A percentile compares a stretch with the other conserved stretches of the same genome.
Evolutionary conservation across 768 basidiomycete species (phyloP).

Genomic region (Auriscalpium vulgare): DNA sequence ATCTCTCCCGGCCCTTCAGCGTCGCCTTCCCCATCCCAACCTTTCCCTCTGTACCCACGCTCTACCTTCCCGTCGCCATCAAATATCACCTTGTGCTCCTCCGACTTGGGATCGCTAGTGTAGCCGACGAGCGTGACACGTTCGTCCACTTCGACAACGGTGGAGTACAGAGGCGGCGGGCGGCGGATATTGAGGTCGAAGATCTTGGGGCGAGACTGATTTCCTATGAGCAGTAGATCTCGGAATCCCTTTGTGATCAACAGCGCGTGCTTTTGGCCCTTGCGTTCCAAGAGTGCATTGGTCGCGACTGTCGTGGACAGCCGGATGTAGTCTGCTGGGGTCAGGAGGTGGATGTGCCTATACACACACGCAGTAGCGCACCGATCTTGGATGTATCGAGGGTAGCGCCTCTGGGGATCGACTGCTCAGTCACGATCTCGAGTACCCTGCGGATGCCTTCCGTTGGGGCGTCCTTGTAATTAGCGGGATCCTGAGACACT

Average conservation of each 20-base stretch:
- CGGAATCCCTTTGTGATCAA: slow-evolving; percentile 88
- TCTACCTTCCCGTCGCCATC: slow-evolving; percentile 59
- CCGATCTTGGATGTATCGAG: slow-evolving; percentile 80
- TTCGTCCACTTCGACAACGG: slow-evolving; percentile 76
- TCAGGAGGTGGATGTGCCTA: background rate
- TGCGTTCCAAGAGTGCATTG: slow-evolving; percentile 90
- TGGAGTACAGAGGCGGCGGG: slow-evolving; percentile 65
- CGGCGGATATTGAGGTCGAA: slow-evolving; percentile 91
- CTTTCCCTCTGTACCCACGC: slow-evolving; percentile 67
- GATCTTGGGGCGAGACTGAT: slow-evolving; percentile 90
- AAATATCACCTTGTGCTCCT: slow-evolving; percentile 70
- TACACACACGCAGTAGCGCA: slow-evolving; percentile 22
- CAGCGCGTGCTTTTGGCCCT: slow-evolving; percentile 86
- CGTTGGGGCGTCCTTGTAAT: slow-evolving; percentile 89
- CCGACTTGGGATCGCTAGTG: slow-evolving; percentile 80
- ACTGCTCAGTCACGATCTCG: slow-evolving; percentile 63
- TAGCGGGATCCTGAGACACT: slow-evolving; percentile 86
- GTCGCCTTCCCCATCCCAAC: slow-evolving; percentile 61
- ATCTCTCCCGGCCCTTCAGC: slow-evolving; percentile 79
- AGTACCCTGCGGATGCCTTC: slow-evolving; percentile 87
- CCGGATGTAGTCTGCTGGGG: slow-evolving; percentile 70
- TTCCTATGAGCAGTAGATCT: slow-evolving; percentile 88
- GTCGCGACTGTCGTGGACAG: slow-evolving; percentile 94
- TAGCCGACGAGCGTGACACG: slow-evolving; percentile 92
- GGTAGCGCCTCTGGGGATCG: slow-evolving; percentile 55